phyloP scores from a whole-genome alignment of 257 asterid species.

The Solanum clarkiae region DNA sequence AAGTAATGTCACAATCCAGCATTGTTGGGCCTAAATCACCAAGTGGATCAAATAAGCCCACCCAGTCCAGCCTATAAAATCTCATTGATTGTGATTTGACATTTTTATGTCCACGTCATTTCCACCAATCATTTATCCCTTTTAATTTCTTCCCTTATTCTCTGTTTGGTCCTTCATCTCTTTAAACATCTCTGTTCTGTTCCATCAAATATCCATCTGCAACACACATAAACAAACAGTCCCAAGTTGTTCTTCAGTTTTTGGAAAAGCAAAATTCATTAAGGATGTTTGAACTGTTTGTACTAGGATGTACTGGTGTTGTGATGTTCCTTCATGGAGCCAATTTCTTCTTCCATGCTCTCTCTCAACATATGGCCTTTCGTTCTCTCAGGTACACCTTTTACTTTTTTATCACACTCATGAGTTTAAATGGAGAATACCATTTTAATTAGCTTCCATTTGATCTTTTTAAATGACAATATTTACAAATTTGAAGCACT shows the following conservation, averaged over 20 bases:
- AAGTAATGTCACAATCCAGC: not conserved
- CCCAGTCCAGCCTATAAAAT: not conserved
- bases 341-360: constrained; percentile 46
- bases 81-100: not conserved
- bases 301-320: constrained; percentile 58
- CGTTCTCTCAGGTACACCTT: constrained; percentile 38
- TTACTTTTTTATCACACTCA: not conserved
- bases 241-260: not conserved
- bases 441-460: not conserved
- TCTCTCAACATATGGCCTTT: constrained; percentile 25
- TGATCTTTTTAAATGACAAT: not conserved
- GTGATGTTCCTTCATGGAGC: constrained; percentile 63
- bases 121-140: not conserved
- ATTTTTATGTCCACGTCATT: constrained; percentile 2
- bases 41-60: not conserved
- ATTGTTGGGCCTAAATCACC: not conserved
- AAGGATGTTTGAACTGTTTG: constrained; percentile 40
- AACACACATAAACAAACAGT: not conserved
- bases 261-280: not conserved
- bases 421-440: not conserved
- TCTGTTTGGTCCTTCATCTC: not conserved
- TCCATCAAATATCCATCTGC: not conserved
- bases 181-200: not conserved
- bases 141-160: not conserved
- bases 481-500: not conserved